A percentile compares a stretch with the other conserved stretches of the same genome.
Evolutionary conservation across 495 filamentous ascomycete species (phyloP).

Genomic region (Penicillium angulare): DNA sequence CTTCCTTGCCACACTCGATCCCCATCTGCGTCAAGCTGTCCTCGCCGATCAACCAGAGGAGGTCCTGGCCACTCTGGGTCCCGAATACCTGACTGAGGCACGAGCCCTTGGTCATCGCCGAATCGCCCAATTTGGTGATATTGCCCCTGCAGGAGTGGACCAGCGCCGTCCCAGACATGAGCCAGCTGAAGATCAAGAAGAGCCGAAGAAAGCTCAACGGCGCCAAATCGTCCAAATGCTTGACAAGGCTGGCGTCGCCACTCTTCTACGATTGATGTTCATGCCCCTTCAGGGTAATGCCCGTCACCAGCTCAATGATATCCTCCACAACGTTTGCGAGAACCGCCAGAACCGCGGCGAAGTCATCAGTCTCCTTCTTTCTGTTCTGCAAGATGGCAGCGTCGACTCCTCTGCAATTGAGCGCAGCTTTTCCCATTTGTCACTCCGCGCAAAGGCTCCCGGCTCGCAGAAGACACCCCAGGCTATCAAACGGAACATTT

Average conservation of each 20-base stretch:
- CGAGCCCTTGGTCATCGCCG: conserved; percentile 65
- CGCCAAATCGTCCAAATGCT: conserved; percentile 90
- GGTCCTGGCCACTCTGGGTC: conserved; percentile 78
- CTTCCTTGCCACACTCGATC: conserved; percentile 88
- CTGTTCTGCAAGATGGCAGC: conserved; percentile 95
- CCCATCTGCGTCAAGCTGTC: conserved; percentile 78
- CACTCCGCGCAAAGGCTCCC: conserved; percentile 82
- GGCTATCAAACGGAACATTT: conserved; percentile 66
- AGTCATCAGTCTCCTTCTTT: conserved; percentile 88
- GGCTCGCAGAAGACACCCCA: conserved; percentile 76
- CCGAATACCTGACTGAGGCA: conserved; percentile 81
- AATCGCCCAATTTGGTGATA: conserved; percentile 59
- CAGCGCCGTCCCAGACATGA: conserved; percentile 48
- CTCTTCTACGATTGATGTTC: conserved; percentile 94
- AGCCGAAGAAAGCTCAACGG: conserved; percentile 67
- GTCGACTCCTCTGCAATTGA: conserved; percentile 90
- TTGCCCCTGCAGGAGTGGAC: conserved; percentile 38
- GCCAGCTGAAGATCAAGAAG: conserved; percentile 40
- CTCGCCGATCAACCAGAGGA: conserved; percentile 91
- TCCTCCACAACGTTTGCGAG: conserved; percentile 85
- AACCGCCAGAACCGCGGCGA: conserved; percentile 93
- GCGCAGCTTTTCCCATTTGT: conserved; percentile 89
- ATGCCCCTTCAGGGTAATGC: conserved; percentile 83
- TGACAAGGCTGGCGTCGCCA: conserved; percentile 93
- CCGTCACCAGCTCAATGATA: conserved; percentile 74